Evolutionary conservation across 352 stramenopile species (phyloP), one percentile per base, ranked within the genome.

Genomic region (Phytopythium helicoides): DNA sequence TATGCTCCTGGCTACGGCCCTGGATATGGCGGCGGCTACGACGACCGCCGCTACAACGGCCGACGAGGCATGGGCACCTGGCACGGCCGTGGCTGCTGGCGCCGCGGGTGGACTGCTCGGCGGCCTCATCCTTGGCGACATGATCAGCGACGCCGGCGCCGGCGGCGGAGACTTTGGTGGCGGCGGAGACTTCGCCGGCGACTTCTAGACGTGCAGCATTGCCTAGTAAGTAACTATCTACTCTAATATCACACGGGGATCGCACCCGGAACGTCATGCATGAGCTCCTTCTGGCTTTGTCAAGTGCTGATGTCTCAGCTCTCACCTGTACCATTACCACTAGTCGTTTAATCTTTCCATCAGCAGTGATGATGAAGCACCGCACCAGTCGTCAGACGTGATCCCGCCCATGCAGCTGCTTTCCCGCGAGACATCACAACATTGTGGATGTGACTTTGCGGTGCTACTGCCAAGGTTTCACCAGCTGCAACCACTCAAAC

Each of bases 11-110:
- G 48, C 0, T 84, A 81, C 40, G 56, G 59, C 9, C 56, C 68
- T 7, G 63, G 58, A 15, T 73, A 73, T 23, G 48, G 58, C 3
- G 62, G 58, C 47, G 66, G 66, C 25, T 37, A 58, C 12, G 56
- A 56, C 28, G 56, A 63, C 40, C 15, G 16, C n/a, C 23, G 39
- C 21, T 64, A n/a, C n/a, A n/a, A 71, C 23, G 41, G 55, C 36
- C 60, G 55, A 21, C 64, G 67, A 37, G 64, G 67, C 34, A 75
- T 77, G 64, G 71, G 69, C 45, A 71, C 64, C 6, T n/a, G 65
- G 62, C 12, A 52, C 54, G 31, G 64, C 62, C 19, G 57, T 77
- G 19, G 70, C 67, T 7, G 71, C 71, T 40, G 65, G 71, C 3
- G 66, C 64, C 22, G 71, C 63, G n/a, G 63, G 62, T 14, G 63